Evolutionary conservation across 164 flowering plant genomes (phyloP).

Genomic region (Annona cherimola): DNA sequence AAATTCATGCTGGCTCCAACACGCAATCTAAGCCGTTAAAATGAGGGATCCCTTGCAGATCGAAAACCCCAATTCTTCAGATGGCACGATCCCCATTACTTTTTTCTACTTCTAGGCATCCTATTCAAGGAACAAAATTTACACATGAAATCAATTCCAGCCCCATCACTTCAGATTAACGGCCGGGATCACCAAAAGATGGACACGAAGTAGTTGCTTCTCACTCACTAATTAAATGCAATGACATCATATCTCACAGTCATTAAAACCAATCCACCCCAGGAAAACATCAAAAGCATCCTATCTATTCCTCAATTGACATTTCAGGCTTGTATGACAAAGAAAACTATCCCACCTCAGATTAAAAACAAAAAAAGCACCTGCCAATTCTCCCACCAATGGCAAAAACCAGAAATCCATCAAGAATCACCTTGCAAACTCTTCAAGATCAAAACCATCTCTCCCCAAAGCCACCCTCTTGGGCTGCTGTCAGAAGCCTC

Average conservation of each 20-base stretch:
- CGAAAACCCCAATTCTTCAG: not conserved
- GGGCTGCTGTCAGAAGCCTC: conserved; percentile 61
- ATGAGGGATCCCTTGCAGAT: not conserved
- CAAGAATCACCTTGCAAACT: conserved; percentile 32
- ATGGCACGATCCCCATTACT: not conserved
- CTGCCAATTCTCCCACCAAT: conserved; percentile 23
- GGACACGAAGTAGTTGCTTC: not conserved
- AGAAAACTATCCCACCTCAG: not conserved
- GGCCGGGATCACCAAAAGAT: not conserved
- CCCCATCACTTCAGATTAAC: not conserved
- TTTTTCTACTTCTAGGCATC: not conserved
- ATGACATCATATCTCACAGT: conserved; percentile 12
- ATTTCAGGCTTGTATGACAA: conserved; percentile 4
- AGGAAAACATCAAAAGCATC: conserved; percentile 5
- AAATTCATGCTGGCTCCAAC: too few species aligned
- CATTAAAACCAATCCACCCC: conserved; percentile 16
- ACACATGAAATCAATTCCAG: not conserved
- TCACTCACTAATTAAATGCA: not conserved
- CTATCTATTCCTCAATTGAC: conserved; percentile 1
- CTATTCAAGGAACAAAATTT: not conserved
- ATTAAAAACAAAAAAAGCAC: not conserved
- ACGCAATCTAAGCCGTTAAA: not conserved
- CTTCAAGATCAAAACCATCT: conserved; percentile 20
- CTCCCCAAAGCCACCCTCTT: conserved; percentile 40
- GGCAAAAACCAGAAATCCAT: conserved; percentile 41